Evolutionary conservation across 78 protist genomes (phyloP).

Genomic region (Pigoraptor vietnamica): DNA sequence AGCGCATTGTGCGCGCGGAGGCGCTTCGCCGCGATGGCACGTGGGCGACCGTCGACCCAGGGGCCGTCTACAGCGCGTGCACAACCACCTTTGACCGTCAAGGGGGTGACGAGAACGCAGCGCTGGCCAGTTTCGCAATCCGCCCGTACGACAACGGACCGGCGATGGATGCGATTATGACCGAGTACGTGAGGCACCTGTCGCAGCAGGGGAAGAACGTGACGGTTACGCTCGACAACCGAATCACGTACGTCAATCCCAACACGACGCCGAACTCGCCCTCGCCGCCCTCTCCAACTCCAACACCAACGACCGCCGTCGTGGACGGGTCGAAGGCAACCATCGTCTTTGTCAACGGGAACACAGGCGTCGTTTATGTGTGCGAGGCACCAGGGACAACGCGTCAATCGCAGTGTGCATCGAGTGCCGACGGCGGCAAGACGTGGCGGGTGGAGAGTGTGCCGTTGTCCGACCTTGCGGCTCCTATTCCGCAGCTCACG

Average conservation of each 20-base stretch:
- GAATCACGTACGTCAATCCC: background rate
- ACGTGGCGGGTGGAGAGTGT: too few species aligned
- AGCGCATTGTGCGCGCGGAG: background rate
- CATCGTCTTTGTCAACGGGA: too few species aligned
- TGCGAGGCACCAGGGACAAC: too few species aligned
- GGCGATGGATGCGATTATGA: background rate
- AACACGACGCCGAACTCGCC: too few species aligned
- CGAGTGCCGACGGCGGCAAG: too few species aligned
- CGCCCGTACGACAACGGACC: background rate
- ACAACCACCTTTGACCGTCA: background rate
- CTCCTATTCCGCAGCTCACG: too few species aligned
- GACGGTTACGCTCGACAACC: background rate
- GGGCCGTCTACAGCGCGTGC: background rate
- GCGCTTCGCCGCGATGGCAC: background rate
- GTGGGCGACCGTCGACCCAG: background rate
- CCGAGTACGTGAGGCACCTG: background rate
- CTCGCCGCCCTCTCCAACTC: too few species aligned
- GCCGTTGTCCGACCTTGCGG: too few species aligned
- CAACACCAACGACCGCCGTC: too few species aligned
- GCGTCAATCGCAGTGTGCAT: too few species aligned
- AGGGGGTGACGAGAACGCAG: background rate
- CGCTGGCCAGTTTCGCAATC: background rate
- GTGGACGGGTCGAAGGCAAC: too few species aligned
- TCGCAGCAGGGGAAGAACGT: background rate
- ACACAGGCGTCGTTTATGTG: too few species aligned